Base-by-base conservation (phyloP, 2,329 filamentous ascomycete genomes). In the Plectosphaerella sp. region DNA sequence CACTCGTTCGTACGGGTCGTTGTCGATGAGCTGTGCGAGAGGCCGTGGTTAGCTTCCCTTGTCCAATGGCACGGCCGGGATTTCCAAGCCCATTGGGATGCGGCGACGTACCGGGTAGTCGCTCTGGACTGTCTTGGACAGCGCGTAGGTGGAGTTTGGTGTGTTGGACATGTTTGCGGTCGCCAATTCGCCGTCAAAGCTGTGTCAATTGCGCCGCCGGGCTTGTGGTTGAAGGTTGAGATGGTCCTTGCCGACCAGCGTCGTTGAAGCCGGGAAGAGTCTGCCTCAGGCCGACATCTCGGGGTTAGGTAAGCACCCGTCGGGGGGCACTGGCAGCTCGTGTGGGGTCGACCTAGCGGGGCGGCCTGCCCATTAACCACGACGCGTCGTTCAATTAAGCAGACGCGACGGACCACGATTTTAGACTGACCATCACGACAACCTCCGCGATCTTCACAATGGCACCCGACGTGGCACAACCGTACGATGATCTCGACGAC, bases 21-120 rank as follows among this genome's bases (percentile, higher is more conserved):
- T 95, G 79, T 99, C 94, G 74, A 99, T 97, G 76, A 97, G 88
- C 94, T 99, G 75, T 61, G 66, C 65, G 43, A 52, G 57, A 52
- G 57, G 53, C 52, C 61, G 54, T 58, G 53, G 58, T 59, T 55
- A 53, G 55, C 51, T 47, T 47, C 52, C 53, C 58, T 61, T 51
- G 39, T 46, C 28, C 58, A 59, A 57, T 55, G 49, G 57, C 15
- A 46, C 7, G 50, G 16, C n/a, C 41, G 16, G 41, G 41, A 43
- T 43, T 43, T 18, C n/a, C 41, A 43, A 43, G 41, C 41, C 25
- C 52, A 63, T 64, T 62, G 53, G 45, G 9, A 28, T 35, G 42
- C 8, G 52, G 59, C 55, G 51, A 77, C 89, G 66, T 77, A 97
- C 94, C 54, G 93, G 93, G 71, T 89, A 97, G 55, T 94, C 87